phyloP scores from a whole-genome alignment of 768 basidiomycete species.

The Macrolepiota albuminosa region DNA sequence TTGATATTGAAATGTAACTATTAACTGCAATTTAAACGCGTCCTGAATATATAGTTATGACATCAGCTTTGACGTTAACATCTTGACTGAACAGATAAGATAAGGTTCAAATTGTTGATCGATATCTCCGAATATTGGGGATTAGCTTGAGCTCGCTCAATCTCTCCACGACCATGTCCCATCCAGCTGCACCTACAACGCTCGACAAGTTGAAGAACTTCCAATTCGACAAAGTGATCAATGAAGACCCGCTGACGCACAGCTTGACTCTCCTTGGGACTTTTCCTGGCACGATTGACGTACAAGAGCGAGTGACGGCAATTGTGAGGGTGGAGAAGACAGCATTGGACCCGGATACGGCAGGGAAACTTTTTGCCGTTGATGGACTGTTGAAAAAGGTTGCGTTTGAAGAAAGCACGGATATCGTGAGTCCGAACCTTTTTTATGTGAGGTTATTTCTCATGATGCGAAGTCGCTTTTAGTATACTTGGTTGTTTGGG shows the following conservation, averaged over 20 bases:
- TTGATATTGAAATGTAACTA: background rate
- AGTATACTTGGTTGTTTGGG: background rate
- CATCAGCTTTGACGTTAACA: background rate
- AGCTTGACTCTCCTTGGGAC: conserved; percentile 66
- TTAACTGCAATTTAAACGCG: background rate
- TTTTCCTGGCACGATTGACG: conserved; percentile 30
- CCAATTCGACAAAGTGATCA: conserved; percentile 47
- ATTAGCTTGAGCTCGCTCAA: background rate
- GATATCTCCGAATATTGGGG: too few species aligned
- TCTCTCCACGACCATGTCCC: conserved; percentile 21
- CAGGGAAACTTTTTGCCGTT: conserved; percentile 30
- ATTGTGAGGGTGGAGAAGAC: conserved; percentile 81
- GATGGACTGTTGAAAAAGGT: conserved; percentile 36
- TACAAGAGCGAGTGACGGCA: conserved; percentile 35
- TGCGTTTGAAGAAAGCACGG: conserved; percentile 52
- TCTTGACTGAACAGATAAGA: background rate
- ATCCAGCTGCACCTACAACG: conserved; percentile 26
- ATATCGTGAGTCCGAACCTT: conserved; percentile 48
- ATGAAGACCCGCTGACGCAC: conserved; percentile 61
- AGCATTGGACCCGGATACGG: conserved; percentile 46
- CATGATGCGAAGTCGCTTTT: background rate
- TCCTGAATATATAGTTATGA: background rate
- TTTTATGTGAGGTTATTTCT: background rate
- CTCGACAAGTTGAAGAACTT: conserved; percentile 42
- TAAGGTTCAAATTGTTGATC: background rate